These are phyloP conservation scores for Lipomyces kockii DNA, from an alignment of 805 yeast species.

Conservation along the genomic window DNA sequence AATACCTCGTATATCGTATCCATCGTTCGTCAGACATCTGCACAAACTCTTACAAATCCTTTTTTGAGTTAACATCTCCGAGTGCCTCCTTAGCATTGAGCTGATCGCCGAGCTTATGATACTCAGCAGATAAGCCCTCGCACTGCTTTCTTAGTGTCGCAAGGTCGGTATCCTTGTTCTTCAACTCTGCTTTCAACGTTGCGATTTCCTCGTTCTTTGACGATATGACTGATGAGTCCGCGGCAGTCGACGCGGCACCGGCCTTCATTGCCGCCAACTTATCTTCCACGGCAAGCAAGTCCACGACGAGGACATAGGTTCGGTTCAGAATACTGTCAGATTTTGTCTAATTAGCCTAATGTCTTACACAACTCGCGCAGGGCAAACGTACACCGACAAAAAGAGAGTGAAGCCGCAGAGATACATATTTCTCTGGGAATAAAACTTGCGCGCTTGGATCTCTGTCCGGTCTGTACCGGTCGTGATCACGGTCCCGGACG, in stretches of 20 bases:
- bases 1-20: not conserved
- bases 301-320: constrained; percentile 79
- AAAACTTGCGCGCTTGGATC: constrained; percentile 86
- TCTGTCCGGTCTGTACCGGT: constrained; percentile 69
- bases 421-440: constrained; percentile 95
- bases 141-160: constrained; percentile 75
- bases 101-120: constrained; percentile 54
- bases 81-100: constrained; percentile 40
- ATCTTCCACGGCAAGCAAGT: constrained; percentile 67
- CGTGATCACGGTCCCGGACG: constrained; percentile 44
- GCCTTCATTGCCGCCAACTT: constrained; percentile 47
- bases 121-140: constrained; percentile 64
- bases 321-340: constrained; percentile 52
- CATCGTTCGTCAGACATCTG: not conserved
- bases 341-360: not conserved
- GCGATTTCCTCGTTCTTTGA: constrained; percentile 50
- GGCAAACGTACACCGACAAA: constrained; percentile 70
- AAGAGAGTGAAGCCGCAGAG: constrained; percentile 94
- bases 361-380: not conserved
- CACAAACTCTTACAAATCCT: constrained; percentile 26
- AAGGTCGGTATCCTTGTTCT: constrained; percentile 67
- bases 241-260: constrained; percentile 22
- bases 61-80: constrained; percentile 42
- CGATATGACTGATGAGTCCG: constrained; percentile 25
- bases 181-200: constrained; percentile 52